Evolutionary conservation across 169 alveolate genomes (phyloP).

Genomic region (Plasmodium gonderi): DNA sequence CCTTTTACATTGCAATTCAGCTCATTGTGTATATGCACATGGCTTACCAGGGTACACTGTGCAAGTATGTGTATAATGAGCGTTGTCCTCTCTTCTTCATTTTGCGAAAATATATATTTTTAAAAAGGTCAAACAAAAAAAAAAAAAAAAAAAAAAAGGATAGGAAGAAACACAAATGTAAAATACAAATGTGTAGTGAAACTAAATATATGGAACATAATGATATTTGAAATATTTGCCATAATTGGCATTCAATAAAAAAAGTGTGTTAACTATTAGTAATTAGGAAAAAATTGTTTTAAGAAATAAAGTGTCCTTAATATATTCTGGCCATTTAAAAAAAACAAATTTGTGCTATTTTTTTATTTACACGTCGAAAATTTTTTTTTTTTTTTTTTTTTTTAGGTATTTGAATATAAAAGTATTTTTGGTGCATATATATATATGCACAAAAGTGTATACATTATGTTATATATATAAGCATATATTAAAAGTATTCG

Average conservation of each 20-base stretch:
- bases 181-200: background rate
- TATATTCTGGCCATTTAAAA: too few species aligned
- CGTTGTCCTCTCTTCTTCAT: background rate
- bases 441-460: too few species aligned
- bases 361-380: too few species aligned
- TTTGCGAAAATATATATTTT: background rate
- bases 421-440: too few species aligned
- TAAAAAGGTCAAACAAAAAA: background rate
- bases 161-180: background rate
- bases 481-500: background rate
- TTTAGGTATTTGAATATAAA: too few species aligned
- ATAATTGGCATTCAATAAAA: background rate
- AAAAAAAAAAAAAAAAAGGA: background rate
- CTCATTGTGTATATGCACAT: background rate
- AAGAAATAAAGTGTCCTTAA: too few species aligned
- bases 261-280: background rate
- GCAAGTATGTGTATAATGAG: background rate
- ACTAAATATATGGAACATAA: background rate
- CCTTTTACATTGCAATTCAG: background rate
- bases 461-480: background rate
- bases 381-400: too few species aligned
- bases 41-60: background rate
- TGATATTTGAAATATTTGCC: background rate
- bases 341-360: too few species aligned
- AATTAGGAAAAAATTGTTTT: too few species aligned